A percentile compares a stretch with the other conserved stretches of the same genome.
These are phyloP conservation scores for Penicillium desertorum DNA, from an alignment of 495 filamentous ascomycete species.

Conservation along the genomic window DNA sequence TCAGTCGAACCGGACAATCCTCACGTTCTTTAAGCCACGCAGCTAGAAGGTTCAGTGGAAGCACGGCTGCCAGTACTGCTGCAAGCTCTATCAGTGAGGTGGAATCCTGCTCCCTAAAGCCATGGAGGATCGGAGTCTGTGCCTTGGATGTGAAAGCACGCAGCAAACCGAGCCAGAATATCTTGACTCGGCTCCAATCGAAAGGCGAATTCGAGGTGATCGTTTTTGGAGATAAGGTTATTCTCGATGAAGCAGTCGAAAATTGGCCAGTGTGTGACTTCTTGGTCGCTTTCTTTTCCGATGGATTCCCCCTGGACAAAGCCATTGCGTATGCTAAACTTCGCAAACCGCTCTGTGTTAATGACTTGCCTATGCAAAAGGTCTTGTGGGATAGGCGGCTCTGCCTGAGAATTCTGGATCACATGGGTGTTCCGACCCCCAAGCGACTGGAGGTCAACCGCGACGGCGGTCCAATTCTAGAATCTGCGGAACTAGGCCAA, in stretches of 20 bases:
- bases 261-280: constrained; percentile 77
- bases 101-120: constrained; percentile 36
- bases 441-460: constrained; percentile 89
- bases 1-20: constrained; percentile 37
- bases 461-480: constrained; percentile 82
- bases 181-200: constrained; percentile 83
- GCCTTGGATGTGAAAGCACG: constrained; percentile 93
- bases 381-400: constrained; percentile 94
- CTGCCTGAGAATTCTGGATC: constrained; percentile 82
- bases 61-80: constrained; percentile 69
- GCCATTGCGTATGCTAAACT: constrained; percentile 91
- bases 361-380: constrained; percentile 97
- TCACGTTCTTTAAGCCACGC: constrained; percentile 70
- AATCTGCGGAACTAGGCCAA: constrained; percentile 72
- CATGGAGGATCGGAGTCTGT: constrained; percentile 83
- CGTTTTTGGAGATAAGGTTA: constrained; percentile 98
- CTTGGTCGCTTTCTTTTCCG: constrained; percentile 95
- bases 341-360: constrained; percentile 93
- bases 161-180: constrained; percentile 94
- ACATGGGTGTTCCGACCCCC: constrained; percentile 84
- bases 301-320: constrained; percentile 95
- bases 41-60: constrained; percentile 71
- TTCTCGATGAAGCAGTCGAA: constrained; percentile 81
- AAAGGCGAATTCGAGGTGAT: constrained; percentile 93
- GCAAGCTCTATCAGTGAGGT: constrained; percentile 61